Evolutionary conservation across 23 red algal genomes (phyloP), one percentile per base, ranked within the genome.

Genomic region (Agarophyton chilense): DNA sequence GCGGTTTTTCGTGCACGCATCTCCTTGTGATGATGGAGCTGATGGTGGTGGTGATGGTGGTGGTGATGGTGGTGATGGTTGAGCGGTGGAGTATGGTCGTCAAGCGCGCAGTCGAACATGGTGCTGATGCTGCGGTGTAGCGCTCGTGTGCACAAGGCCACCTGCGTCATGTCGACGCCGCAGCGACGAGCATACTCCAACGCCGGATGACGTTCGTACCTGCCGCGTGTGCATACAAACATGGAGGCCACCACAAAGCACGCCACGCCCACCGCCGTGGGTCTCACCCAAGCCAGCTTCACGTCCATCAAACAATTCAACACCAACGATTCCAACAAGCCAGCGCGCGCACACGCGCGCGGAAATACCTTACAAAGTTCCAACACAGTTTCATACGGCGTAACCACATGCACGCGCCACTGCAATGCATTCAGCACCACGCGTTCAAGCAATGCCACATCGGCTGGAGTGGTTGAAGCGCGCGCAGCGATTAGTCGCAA

Each of bases 191-290:
- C 84, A 13, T 50, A 45, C 7, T 19, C 31, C 13, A 57, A 62
- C 29, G 19, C 68, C 8, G 65, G 24, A 33, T 41, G 53, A 18
- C 35, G 41, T 4, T 8, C 81, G 19, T 21, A 24, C 9, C 7
- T 12, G 21, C 24, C 9, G n/a, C n/a, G n/a, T n/a, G n/a, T n/a
- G n/a, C n/a, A n/a, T n/a, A n/a, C n/a, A 17, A 78, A 21, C 26
- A 5, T 2, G 0, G 0, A 2, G 32, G 24, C 31, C 18, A 88
- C 25, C 10, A 76, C 40, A 51, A 71, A 45, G 72, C 84, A 88
- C 35, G 84, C 84, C 43, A 88, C 67, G 47, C 84, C 84, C 52
- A 88, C 84, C 22, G 67, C 19, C 2, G 66, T 88, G 42, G 84
- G 62, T 31, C 84, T 43, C 65, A 77, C 26, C 10, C 52, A 19